Evolutionary conservation across 148 eudicot genomes (phyloP), one percentile per base, ranked within the genome.

Genomic region (Vaccinium macrocarpon): DNA sequence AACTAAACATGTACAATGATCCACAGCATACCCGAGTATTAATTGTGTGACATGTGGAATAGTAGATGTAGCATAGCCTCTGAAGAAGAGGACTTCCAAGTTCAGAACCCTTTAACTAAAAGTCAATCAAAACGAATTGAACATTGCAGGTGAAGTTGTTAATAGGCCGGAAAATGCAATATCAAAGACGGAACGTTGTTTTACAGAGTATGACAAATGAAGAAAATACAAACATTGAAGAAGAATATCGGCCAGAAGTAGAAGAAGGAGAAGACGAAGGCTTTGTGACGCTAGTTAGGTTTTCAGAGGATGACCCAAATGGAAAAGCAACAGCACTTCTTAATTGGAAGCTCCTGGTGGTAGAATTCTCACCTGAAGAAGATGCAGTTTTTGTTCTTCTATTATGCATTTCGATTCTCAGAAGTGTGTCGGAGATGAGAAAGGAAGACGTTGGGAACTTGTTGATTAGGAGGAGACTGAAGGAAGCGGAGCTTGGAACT

Each of bases 241-340:
- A 87, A 2, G 76, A 75, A 48, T 82, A 77, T 19, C 5, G 8
- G 16, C 38, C 80, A 79, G 81, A 78, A 35, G 83, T 74, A 6
- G 85, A 78, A 62, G 76, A 57, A 9, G 88, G 80, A 0, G 93
- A 90, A 64, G 98, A 94, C 81, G 92, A 91, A 52, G 95, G 86
- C 21, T 97, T 90, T 80, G 90, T 97, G 84, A 97, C 98, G 0
- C 84, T 97, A 5, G 85, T 97, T 56, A 89, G 98, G 79, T 90
- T 81, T 91, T 88, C 97, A 10, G 97, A 95, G 13, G 99, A 95
- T 27, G 87, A 89, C 88, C 97, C 95, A 6, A 86, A 52, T 48
- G 99, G 99, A 75, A 95, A 90, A 86, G 99, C 99, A 73, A 95
- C 99, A 0, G 98, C 96, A 52, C 95, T 97, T 23, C 74, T 97